These are phyloP conservation scores for Penicillium daleae DNA, from an alignment of 495 filamentous ascomycete genomes.

Conservation along the genomic window DNA sequence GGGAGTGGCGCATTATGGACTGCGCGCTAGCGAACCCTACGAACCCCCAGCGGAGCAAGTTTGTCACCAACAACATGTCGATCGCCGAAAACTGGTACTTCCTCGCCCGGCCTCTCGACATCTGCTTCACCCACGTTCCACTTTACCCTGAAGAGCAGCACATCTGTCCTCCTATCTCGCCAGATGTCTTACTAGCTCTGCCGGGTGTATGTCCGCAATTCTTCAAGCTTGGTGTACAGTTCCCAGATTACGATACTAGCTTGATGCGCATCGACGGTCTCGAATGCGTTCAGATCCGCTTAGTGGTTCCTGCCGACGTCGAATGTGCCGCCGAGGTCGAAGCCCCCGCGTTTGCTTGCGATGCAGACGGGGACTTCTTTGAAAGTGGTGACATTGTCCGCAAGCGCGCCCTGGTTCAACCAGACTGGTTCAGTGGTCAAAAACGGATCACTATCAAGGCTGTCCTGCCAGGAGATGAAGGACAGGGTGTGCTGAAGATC, in stretches of 20 bases:
- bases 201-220: conserved; percentile 84
- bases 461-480: conserved; percentile 86
- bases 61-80: conserved; percentile 70
- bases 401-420: conserved; percentile 86
- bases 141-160: conserved; percentile 86
- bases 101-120: conserved; percentile 79
- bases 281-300: conserved; percentile 87
- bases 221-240: conserved; percentile 77
- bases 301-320: conserved; percentile 83
- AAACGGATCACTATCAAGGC: conserved; percentile 95
- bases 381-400: conserved; percentile 86
- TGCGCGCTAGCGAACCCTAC: conserved; percentile 90
- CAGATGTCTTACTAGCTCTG: conserved; percentile 80
- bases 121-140: conserved; percentile 95
- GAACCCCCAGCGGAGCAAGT: conserved; percentile 75
- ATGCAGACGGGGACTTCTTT: conserved; percentile 89
- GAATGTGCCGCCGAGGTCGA: conserved; percentile 95
- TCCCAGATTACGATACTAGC: conserved; percentile 91
- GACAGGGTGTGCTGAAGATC: conserved; percentile 85
- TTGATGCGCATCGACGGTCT: conserved; percentile 83
- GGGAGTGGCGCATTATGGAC: conserved; percentile 97
- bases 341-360: conserved; percentile 73
- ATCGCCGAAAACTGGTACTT: conserved; percentile 90
- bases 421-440: conserved; percentile 83
- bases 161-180: conserved; percentile 83